Base-by-base conservation (phyloP, 768 basidiomycete species). In the Leccinellum albellum region DNA sequence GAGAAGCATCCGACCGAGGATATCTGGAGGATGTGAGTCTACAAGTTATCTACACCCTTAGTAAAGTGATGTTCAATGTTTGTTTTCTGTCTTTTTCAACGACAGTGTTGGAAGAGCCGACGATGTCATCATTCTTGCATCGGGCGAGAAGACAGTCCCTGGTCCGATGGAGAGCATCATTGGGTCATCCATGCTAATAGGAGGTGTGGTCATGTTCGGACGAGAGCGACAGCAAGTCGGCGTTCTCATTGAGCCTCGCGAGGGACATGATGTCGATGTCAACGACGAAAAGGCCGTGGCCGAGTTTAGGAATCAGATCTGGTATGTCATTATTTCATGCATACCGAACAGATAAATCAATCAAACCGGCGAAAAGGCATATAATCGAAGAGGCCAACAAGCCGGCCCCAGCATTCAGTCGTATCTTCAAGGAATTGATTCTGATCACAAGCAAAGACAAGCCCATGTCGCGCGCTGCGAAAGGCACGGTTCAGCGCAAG, bases 381-480 rank as follows among this genome's bases (percentile, higher is more conserved):
- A 50, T 60, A 20, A 73, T 82, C 1, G 78, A 79, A n/a, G 74
- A 79, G 40, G 80, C 79, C 1, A 81, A 81, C 47, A 65, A 61
- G 10, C 56, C 60, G 2, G 71, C 78, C 0, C 80, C 80, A 0
- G 68, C 74, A 0, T 79, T 76, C 57, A 78, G 77, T 54, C 70
- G 75, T 6, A 73, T 81, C 7, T 80, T 77, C 66, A 80, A 80
- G 65, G 79, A 83, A 61, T 78, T 83, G 81, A 80, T 84, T 46
- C 35, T 82, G n/a, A 61, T 82, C 10, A 70, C 80, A 1, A 63
- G 65, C 3, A 44, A 70, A 15, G 68, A 64, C 1, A 80, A 79
- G 58, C 82, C 82, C 0, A 62, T 84, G 47, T 65, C 72, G 6
- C 74, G 77, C 40, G 67, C 79, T 4, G 71, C 68, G 3, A 84